Percentiles rank a stretch among this genome's conserved stretches.
These are phyloP conservation scores for Xylariales sp. DNA, from an alignment of 2,329 filamentous ascomycete species.

Conservation along the genomic window DNA sequence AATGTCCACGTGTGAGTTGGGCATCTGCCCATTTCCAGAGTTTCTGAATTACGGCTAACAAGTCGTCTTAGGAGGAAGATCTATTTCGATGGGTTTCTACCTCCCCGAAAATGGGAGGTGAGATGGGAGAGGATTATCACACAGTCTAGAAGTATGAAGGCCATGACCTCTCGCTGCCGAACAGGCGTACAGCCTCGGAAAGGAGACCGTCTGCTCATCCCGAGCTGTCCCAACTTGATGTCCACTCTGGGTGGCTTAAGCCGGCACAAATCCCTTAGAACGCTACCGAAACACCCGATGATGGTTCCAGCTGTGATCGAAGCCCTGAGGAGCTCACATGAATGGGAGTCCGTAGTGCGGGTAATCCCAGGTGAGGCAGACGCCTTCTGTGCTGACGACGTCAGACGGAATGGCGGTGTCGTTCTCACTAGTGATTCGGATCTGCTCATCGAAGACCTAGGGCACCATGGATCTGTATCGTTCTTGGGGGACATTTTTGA, in stretches of 20 bases:
- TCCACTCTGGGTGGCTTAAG: too few species aligned
- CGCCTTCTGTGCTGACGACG: constrained; percentile 65
- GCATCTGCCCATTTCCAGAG: too few species aligned
- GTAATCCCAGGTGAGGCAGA: constrained; percentile 85
- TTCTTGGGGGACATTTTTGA: constrained; percentile 62
- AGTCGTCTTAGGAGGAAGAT: constrained; percentile 53
- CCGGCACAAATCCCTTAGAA: not conserved
- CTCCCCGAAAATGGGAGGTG: constrained; percentile 57
- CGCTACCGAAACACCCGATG: constrained; percentile 52
- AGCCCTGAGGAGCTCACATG: constrained; percentile 45
- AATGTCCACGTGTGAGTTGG: constrained; percentile 60
- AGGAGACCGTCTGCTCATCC: not conserved
- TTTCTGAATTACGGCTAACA: too few species aligned
- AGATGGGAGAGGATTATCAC: constrained; percentile 55
- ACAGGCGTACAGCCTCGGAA: constrained; percentile 16
- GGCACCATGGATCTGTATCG: constrained; percentile 54
- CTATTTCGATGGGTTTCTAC: constrained; percentile 83
- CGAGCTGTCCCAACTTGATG: too few species aligned
- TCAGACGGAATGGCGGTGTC: constrained; percentile 47
- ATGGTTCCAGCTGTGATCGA: constrained; percentile 76
- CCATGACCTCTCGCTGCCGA: constrained; percentile 40
- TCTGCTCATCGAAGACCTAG: constrained; percentile 69
- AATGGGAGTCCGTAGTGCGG: constrained; percentile 38
- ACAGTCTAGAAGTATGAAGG: constrained; percentile 41
- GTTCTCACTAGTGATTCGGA: constrained; percentile 86